A percentile compares a stretch with the other conserved stretches of the same genome.
Evolutionary conservation across 1,284 basidiomycete genomes (phyloP).

Genomic region (Apiotrichum gracile): DNA sequence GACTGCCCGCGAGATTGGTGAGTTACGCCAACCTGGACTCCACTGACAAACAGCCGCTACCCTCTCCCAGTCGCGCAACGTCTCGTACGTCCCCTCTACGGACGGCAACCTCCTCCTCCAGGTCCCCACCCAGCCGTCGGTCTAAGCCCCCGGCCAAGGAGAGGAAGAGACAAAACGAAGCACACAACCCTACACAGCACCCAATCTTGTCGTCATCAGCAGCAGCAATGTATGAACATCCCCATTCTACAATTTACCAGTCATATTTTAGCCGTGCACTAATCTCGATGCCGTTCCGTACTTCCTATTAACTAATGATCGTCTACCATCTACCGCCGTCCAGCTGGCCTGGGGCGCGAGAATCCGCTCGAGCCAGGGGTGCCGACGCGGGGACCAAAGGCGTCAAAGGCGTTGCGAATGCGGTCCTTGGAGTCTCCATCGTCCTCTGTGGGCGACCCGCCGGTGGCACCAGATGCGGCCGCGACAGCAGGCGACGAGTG

Average conservation of each 20-base stretch:
- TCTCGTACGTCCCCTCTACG: slow-evolving; percentile 78
- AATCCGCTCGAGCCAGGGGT: slow-evolving; percentile 29
- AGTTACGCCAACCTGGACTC: too few species aligned
- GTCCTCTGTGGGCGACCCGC: slow-evolving; percentile 21
- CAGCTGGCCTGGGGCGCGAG: slow-evolving; percentile 41
- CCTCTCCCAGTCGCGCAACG: slow-evolving; percentile 69
- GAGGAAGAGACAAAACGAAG: not conserved
- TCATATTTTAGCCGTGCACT: too few species aligned
- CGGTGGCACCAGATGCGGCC: too few species aligned
- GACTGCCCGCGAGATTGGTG: slow-evolving; percentile 84
- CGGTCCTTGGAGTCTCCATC: slow-evolving; percentile 37
- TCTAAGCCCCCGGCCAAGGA: slow-evolving; percentile 4
- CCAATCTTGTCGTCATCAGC: slow-evolving; percentile 8
- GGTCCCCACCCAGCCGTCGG: slow-evolving; percentile 61
- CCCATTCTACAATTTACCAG: slow-evolving; percentile 1
- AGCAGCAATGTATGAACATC: slow-evolving; percentile 15
- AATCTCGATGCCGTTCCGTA: too few species aligned
- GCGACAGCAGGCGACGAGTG: too few species aligned
- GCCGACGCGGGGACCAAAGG: slow-evolving; percentile 44
- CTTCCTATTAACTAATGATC: not conserved
- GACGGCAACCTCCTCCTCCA: slow-evolving; percentile 74
- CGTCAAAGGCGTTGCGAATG: slow-evolving; percentile 42
- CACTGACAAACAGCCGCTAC: too few species aligned
- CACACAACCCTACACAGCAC: not conserved
- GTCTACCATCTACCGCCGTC: slow-evolving; percentile 22